These are phyloP conservation scores for Yamadazyma spencermartinsiae DNA, from an alignment of 1,139 yeast genomes.

Conservation along the genomic window DNA sequence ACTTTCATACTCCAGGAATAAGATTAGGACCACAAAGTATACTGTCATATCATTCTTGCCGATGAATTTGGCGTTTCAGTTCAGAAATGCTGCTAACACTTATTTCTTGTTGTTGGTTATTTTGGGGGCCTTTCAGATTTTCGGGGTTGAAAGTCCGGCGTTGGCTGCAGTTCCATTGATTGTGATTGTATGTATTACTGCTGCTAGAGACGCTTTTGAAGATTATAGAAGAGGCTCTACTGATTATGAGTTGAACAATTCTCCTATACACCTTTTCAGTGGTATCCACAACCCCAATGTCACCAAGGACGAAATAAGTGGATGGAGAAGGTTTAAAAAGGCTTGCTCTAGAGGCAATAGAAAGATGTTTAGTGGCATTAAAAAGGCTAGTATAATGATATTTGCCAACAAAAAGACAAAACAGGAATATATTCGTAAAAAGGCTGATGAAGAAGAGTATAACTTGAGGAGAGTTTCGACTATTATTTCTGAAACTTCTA, in stretches of 20 bases:
- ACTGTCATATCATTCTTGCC: constrained; percentile 89
- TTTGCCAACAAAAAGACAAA: constrained; percentile 33
- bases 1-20: constrained; percentile 71
- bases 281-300: constrained; percentile 78
- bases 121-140: constrained; percentile 82
- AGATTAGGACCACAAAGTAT: constrained; percentile 93
- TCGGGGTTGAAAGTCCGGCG: constrained; percentile 90
- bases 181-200: constrained; percentile 86
- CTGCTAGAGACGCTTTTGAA: constrained; percentile 89
- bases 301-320: constrained; percentile 60
- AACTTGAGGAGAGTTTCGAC: constrained; percentile 42
- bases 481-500: constrained; percentile 35
- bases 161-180: constrained; percentile 91
- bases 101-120: constrained; percentile 82
- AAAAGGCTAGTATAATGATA: constrained; percentile 22
- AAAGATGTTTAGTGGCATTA: constrained; percentile 21
- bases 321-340: constrained; percentile 71
- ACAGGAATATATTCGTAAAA: constrained; percentile 27
- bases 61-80: constrained; percentile 76
- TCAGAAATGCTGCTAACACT: constrained; percentile 84
- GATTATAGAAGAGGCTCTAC: constrained; percentile 82
- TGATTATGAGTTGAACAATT: constrained; percentile 86
- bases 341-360: constrained; percentile 28
- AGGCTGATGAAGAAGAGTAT: constrained; percentile 27
- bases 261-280: constrained; percentile 71